phyloP scores from a whole-genome alignment of 108 stramenopile genomes.

The Pseudonitzschia multiseries region DNA sequence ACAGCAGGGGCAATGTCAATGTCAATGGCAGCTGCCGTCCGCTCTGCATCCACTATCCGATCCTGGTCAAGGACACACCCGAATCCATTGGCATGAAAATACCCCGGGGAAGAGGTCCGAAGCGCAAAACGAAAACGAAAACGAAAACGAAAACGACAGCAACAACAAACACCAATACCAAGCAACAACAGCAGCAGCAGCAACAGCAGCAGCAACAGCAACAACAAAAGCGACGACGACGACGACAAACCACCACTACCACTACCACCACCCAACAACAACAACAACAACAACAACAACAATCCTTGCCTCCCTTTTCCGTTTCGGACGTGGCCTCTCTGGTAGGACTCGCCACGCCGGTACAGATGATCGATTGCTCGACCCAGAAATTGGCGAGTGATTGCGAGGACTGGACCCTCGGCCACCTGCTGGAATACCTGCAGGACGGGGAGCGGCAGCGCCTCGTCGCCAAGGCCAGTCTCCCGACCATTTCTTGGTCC shows the following conservation, averaged over 20 bases:
- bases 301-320: slow-evolving; percentile 11
- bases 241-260: neutral
- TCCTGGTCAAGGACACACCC: slow-evolving; percentile 50
- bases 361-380: slow-evolving; percentile 57
- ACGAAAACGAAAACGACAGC: neutral
- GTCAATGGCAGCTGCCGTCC: neutral
- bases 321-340: slow-evolving; percentile 46
- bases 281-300: neutral
- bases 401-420: slow-evolving; percentile 55
- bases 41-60: slow-evolving; percentile 25
- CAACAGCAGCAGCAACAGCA: neutral
- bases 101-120: slow-evolving; percentile 1
- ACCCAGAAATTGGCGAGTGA: slow-evolving; percentile 40
- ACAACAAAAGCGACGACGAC: neutral
- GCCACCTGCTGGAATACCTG: slow-evolving; percentile 57
- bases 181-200: neutral
- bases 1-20: too few species aligned
- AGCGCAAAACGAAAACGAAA: neutral
- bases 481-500: neutral
- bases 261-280: neutral
- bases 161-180: neutral
- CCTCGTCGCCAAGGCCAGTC: neutral
- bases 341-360: slow-evolving; percentile 39
- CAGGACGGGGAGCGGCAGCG: slow-evolving; percentile 47
- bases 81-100: slow-evolving; percentile 59